Base-by-base conservation (phyloP, 305 asterid species). In the Solanum hybrid region DNA sequence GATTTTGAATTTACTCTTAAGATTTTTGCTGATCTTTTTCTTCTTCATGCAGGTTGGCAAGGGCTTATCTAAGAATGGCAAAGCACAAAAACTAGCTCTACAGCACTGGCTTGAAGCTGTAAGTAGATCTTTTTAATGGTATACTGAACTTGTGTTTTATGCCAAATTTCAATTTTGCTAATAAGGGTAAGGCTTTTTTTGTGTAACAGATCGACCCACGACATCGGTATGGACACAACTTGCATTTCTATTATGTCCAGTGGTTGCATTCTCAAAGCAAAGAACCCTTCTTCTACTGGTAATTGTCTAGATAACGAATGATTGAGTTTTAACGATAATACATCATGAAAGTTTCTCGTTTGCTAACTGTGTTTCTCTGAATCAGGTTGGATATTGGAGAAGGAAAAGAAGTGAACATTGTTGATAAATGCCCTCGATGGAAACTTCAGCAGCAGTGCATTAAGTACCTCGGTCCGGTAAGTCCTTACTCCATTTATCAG, bases 21-120 rank as follows among this genome's bases (percentile, higher is more conserved):
- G 71, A 81, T 16, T 1, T 60, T 60, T 17, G 8, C 71, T 27
- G 37, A 40, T 17, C 42, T 56, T 87, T 88, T 36, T 20, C 26
- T 69, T 85, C 76, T 35, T 71, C 31, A 89, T 92, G 89, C 92
- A 95, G 98, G 98, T 97, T 2, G 99, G 99, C 51, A 97, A 97
- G 92, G 99, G 99, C 51, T 92, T 97, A 87, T 97, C 98, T 5
- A 94, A 96, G 94, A 96, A 96, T 88, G 90, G 94, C 64, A 96
- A 96, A 92, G 99, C 99, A 27, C 99, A 93, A 86, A 97, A 97
- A 90, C 96, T 97, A 88, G 99, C 98, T 40, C 92, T 97, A 75
- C 99, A 96, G 90, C 99, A 97, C 93, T 97, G 99, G 99, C 99
- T 97, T n/a, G 99, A 97, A 93, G 99, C 99, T 79, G 99, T 97